Evolutionary conservation across 371 early-diverging fungal species (phyloP), one percentile per base, ranked within the genome.

Genomic region (Zancudomyces culisetae): DNA sequence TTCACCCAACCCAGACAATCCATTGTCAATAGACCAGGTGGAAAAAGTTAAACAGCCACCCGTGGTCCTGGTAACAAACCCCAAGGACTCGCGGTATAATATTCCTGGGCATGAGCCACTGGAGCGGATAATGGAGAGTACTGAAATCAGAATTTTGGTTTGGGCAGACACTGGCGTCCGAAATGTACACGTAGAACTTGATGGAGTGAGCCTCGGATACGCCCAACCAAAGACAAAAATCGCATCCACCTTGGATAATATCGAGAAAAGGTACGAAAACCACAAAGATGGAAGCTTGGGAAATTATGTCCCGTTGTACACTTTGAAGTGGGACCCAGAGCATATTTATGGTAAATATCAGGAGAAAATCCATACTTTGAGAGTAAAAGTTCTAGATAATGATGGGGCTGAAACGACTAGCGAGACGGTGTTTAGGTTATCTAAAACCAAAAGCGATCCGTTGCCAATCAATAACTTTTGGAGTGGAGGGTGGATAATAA

Each of bases 21-120:
- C n/a, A 43, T 48, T 46, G 43, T 39, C 3, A 52, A 42, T 43
- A 20, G 26, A 56, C 24, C 39, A 59, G 50, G 43, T 68, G 41
- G 48, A 58, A 24, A 47, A 53, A 51, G 23, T 68, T 48, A 50
- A 73, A 49, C 64, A 70, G 0, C 69, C 78, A n/a, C 93, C 91
- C 4, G 65, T 87, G 2, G 70, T 91, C 8, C 65, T 92, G 21
- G 74, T 89, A 19, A 89, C 91, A 0, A 87, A 88, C 55, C 91
- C 91, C 18, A 86, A 90, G 57, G 89, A 91, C 57, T 77, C 80
- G 0, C 70, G 82, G 22, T 90, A 72, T 57, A 57, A 78, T 27
- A 63, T 87, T 28, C 79, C 78, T 3, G 53, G 61, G 19, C 80
- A 78, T 45, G 91, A 90, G 59, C 87, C 88, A 0, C 58, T 78